Percentiles rank a stretch among this genome's conserved stretches.
phyloP scores from a whole-genome alignment of 805 yeast species.

The Lachancea meyersii region DNA sequence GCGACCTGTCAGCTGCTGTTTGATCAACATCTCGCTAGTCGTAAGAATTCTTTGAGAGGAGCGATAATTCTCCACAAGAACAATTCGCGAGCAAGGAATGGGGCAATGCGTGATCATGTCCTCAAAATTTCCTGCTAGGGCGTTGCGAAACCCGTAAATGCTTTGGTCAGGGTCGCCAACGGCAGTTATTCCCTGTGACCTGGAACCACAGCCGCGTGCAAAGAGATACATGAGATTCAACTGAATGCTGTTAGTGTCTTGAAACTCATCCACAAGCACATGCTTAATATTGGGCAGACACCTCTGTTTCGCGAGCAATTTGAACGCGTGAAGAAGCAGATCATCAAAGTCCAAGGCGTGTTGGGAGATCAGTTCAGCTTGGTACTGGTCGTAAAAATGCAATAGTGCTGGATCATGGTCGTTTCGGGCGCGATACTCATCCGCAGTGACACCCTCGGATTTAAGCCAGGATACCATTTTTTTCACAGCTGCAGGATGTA shows the following conservation, averaged over 20 bases:
- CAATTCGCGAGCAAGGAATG: constrained; percentile 31
- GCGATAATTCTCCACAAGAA: constrained; percentile 68
- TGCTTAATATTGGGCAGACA: constrained; percentile 51
- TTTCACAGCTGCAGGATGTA: constrained; percentile 38
- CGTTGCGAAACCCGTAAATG: constrained; percentile 83
- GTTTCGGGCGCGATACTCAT: constrained; percentile 31
- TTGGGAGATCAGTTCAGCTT: constrained; percentile 38
- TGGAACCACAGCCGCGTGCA: constrained; percentile 36
- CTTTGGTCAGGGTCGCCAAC: constrained; percentile 98
- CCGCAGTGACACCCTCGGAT: constrained; percentile 44
- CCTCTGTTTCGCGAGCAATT: constrained; percentile 40
- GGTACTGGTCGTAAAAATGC: constrained; percentile 47
- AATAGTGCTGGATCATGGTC: constrained; percentile 32
- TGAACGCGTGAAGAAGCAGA: constrained; percentile 50
- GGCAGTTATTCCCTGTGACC: constrained; percentile 59
- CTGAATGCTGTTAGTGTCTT: constrained; percentile 81
- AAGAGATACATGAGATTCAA: constrained; percentile 56
- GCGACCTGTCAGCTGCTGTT: constrained; percentile 42
- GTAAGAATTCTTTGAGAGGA: constrained; percentile 64
- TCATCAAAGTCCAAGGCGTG: constrained; percentile 77
- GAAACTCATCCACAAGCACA: constrained; percentile 89
- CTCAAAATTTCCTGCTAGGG: constrained; percentile 60
- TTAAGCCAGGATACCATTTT: constrained; percentile 51
- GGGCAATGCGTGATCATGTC: constrained; percentile 44
- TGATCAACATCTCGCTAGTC: constrained; percentile 59